Conservation (phyloP, 2,329 filamentous ascomycete genomes). For the Pseudogymnoascus sp. region DNA sequence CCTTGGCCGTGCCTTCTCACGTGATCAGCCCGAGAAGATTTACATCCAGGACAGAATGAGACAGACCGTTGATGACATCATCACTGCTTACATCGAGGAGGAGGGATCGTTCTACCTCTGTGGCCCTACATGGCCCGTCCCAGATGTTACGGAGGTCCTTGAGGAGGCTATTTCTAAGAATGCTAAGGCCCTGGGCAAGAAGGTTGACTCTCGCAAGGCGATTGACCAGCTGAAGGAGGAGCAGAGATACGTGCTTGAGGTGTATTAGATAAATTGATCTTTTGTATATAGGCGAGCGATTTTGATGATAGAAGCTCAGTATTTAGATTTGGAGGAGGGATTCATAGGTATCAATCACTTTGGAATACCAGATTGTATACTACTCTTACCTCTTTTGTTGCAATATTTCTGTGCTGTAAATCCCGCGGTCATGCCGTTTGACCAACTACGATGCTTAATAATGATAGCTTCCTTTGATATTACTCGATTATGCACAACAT, state of each 20-base stretch:
- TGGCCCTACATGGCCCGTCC: constrained; percentile 96
- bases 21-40: constrained; percentile 96
- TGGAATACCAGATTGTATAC: neutral
- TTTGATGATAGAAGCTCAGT: neutral
- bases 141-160: constrained; percentile 87
- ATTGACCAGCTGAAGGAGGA: constrained; percentile 98
- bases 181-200: constrained; percentile 62
- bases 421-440: neutral
- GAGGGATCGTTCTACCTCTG: constrained; percentile 95
- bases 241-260: constrained; percentile 88
- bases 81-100: constrained; percentile 77
- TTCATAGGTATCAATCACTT: constrained; percentile 4
- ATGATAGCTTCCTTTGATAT: neutral
- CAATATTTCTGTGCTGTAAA: neutral
- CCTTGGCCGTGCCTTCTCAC: constrained; percentile 86
- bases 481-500: neutral
- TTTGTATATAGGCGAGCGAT: constrained; percentile 4
- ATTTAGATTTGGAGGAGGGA: neutral
- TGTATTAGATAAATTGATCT: constrained; percentile 56
- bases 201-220: constrained; percentile 78
- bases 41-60: constrained; percentile 99
- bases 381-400: neutral
- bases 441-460: neutral
- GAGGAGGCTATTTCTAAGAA: constrained; percentile 83
- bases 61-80: constrained; percentile 73